Conservation (phyloP, 1,284 basidiomycete species). For the Melanopsichium pennsylvanicum region DNA sequence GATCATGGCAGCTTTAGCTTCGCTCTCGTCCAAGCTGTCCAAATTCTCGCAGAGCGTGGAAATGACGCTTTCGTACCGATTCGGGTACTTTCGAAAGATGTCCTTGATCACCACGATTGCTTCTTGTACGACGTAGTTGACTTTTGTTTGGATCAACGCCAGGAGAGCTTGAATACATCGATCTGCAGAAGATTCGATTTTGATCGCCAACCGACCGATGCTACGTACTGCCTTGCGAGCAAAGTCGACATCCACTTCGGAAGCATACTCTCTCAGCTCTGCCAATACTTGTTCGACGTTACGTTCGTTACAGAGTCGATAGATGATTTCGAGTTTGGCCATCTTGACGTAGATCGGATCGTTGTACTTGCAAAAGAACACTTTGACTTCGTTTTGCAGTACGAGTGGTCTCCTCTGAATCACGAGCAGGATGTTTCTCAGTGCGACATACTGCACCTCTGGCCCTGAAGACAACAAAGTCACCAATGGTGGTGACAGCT, state of each 20-base stretch:
- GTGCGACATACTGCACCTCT: slow-evolving; percentile 96
- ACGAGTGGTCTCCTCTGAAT: slow-evolving; percentile 92
- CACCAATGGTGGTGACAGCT: slow-evolving; percentile 85
- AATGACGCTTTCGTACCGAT: slow-evolving; percentile 94
- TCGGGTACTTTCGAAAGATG: slow-evolving; percentile 96
- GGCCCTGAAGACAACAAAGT: slow-evolving; percentile 84
- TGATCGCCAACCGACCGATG: slow-evolving; percentile 95
- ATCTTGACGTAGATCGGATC: slow-evolving; percentile 99
- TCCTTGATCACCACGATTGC: slow-evolving; percentile 97
- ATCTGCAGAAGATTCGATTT: slow-evolving; percentile 88
- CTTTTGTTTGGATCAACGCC: slow-evolving; percentile 87
- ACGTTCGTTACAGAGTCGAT: slow-evolving; percentile 86
- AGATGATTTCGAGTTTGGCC: slow-evolving; percentile 98
- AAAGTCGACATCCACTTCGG: slow-evolving; percentile 97
- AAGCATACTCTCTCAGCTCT: slow-evolving; percentile 97
- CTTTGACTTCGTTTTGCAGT: slow-evolving; percentile 94
- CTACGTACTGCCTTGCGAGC: slow-evolving; percentile 96
- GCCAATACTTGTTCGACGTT: slow-evolving; percentile 91
- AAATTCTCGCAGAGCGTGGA: slow-evolving; percentile 90
- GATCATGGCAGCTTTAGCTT: slow-evolving; percentile 94
- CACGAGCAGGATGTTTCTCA: slow-evolving; percentile 94
- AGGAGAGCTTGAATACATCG: slow-evolving; percentile 87
- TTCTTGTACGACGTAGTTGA: slow-evolving; percentile 97
- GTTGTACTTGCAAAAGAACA: slow-evolving; percentile 99
- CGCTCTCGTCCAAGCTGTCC: slow-evolving; percentile 90